Base-by-base conservation (phyloP, 1,139 yeast genomes). In the Protomyces inouyei region DNA sequence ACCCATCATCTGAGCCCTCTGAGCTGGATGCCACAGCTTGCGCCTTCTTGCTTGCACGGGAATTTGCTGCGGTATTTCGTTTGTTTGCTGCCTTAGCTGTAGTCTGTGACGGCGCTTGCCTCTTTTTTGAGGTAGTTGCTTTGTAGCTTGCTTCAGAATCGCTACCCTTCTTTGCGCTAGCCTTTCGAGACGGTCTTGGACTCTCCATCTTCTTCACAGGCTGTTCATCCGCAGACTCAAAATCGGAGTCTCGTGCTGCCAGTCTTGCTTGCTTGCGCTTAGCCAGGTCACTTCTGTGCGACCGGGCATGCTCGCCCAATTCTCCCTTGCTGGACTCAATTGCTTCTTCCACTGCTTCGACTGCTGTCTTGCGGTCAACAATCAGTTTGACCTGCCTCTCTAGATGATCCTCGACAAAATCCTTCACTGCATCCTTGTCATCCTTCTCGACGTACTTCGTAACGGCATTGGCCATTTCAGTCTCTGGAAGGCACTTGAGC, bases 361-460 rank as follows among this genome's bases (percentile, higher is more conserved):
- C 71, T 8, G 76, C 71, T 16, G 76, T 76, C 10, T 76, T 78
- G 23, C 80, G 76, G 36, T 37, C 43, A 66, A 85, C 74, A 64
- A 92, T 76, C 66, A 83, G 76, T 51, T 82, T 78, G 25, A 88
- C 80, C 70, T 89, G 95, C 54, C 79, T 79, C 28, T 79, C 80
- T 66, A 91, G 78, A 66, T 92, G 90, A 23, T 77, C 77, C 59
- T 86, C 86, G 8, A 93, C 85, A 73, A 86, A 68, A 54, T 81
- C 82, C 65, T 83, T 84, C 64, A 93, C 77, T 0, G 92, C 83
- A 56, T 79, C 78, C 71, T 87, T 88, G 71, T 92, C 97, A 67
- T 91, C 97, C 69, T 88, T 88, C 53, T 87, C 91, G 6, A 93
- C 85, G 73, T 83, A 87, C 65, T 80, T 82, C 65, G 83, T 81